These are phyloP conservation scores for Apiotrichum brassicae DNA, from an alignment of 1,284 basidiomycete genomes.

Conservation along the genomic window DNA sequence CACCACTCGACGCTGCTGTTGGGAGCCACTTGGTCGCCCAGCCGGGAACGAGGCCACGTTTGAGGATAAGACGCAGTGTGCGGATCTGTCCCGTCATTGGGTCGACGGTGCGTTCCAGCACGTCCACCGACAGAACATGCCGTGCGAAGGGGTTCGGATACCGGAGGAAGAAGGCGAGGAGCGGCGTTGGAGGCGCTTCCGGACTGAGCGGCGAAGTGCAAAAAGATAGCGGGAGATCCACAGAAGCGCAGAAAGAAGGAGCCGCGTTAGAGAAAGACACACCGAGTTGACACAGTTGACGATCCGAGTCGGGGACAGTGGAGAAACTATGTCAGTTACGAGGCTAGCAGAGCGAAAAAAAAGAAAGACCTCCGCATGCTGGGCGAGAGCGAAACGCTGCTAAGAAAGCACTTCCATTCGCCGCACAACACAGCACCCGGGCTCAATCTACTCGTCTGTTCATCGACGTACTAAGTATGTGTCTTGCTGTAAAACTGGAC, in stretches of 20 bases:
- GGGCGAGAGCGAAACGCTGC: too few relatives aligned
- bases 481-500: slow-evolving; percentile 32
- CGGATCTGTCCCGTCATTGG: slow-evolving; percentile 64
- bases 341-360: too few relatives aligned
- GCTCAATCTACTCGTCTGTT: too few relatives aligned
- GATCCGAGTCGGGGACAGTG: too few relatives aligned
- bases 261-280: too few relatives aligned
- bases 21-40: slow-evolving; percentile 73
- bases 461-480: slow-evolving; percentile 26
- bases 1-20: slow-evolving; percentile 53
- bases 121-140: slow-evolving; percentile 92
- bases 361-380: too few relatives aligned
- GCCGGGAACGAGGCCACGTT: slow-evolving; percentile 78
- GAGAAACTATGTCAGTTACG: too few relatives aligned
- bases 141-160: slow-evolving; percentile 95
- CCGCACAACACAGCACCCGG: too few relatives aligned
- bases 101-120: slow-evolving; percentile 71
- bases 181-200: slow-evolving; percentile 61
- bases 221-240: too few relatives aligned
- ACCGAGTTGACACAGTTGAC: too few relatives aligned
- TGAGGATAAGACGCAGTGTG: slow-evolving; percentile 85
- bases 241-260: too few relatives aligned
- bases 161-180: slow-evolving; percentile 87
- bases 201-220: slow-evolving; percentile 24
- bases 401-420: too few relatives aligned